Percentiles rank a stretch among this genome's conserved stretches.
Conservation (phyloP, 768 basidiomycete genomes). For the Daedalea quercina region DNA sequence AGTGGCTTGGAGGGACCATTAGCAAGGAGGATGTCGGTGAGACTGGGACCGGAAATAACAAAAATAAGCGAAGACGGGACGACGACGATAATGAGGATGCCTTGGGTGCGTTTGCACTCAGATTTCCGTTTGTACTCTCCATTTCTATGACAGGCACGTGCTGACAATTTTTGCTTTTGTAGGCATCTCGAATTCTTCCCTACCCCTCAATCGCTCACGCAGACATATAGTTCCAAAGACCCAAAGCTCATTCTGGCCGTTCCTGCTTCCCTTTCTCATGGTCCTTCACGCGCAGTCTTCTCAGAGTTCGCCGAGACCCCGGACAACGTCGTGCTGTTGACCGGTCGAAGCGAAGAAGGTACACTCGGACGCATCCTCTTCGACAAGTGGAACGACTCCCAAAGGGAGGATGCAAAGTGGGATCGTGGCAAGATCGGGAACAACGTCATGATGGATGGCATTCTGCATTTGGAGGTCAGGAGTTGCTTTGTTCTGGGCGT, state of each 20-base stretch:
- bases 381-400: slow-evolving; percentile 78
- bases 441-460: slow-evolving; percentile 76
- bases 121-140: slow-evolving; percentile 66
- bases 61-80: slow-evolving; percentile 36
- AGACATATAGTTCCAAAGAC: slow-evolving; percentile 78
- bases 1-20: slow-evolving; percentile 96
- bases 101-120: slow-evolving; percentile 76
- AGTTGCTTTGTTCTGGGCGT: not conserved
- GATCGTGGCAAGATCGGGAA: slow-evolving; percentile 86
- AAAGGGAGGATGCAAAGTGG: slow-evolving; percentile 78
- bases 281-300: slow-evolving; percentile 83
- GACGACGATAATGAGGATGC: slow-evolving; percentile 67
- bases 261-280: slow-evolving; percentile 88
- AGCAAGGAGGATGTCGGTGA: slow-evolving; percentile 89
- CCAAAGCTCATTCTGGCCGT: slow-evolving; percentile 94
- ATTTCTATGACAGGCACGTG: not conserved
- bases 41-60: slow-evolving; percentile 44
- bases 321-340: slow-evolving; percentile 85
- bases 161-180: not conserved
- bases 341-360: slow-evolving; percentile 69
- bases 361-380: slow-evolving; percentile 77
- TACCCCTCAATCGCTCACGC: slow-evolving; percentile 70
- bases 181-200: slow-evolving; percentile 93
- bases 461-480: slow-evolving; percentile 58
- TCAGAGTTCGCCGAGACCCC: slow-evolving; percentile 77